These are phyloP conservation scores for Orbilia blumenaviensis DNA, from an alignment of 2,329 filamentous ascomycete species.

Conservation along the genomic window DNA sequence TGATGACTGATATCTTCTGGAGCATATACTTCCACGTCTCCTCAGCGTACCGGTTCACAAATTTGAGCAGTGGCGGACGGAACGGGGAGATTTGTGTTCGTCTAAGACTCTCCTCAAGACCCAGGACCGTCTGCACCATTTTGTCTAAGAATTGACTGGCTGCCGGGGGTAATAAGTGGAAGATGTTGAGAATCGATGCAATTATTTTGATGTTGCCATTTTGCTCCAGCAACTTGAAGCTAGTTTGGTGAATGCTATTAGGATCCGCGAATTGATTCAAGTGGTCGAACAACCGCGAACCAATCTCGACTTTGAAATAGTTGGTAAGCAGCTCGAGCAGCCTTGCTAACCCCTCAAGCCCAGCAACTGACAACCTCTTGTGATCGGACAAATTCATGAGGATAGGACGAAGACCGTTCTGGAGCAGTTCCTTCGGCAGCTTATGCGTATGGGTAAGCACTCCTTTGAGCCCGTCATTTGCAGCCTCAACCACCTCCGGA, in stretches of 20 bases:
- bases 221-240: conserved; percentile 94
- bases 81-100: conserved; percentile 92
- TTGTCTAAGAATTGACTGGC: conserved; percentile 91
- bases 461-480: conserved; percentile 86
- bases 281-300: conserved; percentile 88
- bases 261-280: conserved; percentile 89
- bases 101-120: conserved; percentile 83
- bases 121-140: conserved; percentile 87
- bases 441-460: conserved; percentile 90
- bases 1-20: conserved; percentile 81
- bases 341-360: conserved; percentile 87
- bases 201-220: conserved; percentile 93
- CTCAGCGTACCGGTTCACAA: conserved; percentile 89
- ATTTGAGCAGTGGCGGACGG: conserved; percentile 86
- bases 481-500: conserved; percentile 88
- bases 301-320: conserved; percentile 99
- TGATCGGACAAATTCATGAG: conserved; percentile 94
- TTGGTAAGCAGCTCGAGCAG: conserved; percentile 91
- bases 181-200: conserved; percentile 93
- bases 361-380: conserved; percentile 85
- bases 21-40: conserved; percentile 85
- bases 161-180: conserved; percentile 89
- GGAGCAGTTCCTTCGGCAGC: conserved; percentile 91
- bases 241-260: conserved; percentile 81
- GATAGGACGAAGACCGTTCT: conserved; percentile 93